These are phyloP conservation scores for Cymbopogon citratus DNA, from an alignment of 176 grass and related monocot species.

Conservation along the genomic window DNA sequence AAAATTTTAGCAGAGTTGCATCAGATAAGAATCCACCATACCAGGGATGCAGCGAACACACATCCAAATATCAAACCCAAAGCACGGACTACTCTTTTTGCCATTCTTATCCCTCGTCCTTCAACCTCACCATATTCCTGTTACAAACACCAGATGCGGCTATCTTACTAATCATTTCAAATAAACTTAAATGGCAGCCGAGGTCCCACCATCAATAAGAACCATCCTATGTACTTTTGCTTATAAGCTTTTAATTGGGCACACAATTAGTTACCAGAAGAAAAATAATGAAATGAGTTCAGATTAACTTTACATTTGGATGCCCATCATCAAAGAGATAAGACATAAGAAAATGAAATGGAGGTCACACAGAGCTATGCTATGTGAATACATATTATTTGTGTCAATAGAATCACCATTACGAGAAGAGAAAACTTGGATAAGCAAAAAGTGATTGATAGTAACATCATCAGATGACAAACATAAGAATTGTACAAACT, in stretches of 20 bases:
- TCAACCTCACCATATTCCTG: slow-evolving; percentile 93
- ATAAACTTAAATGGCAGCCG: not conserved
- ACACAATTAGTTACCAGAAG: not conserved
- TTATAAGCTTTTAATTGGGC: not conserved
- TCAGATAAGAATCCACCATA: slow-evolving; percentile 23
- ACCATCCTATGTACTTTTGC: not conserved
- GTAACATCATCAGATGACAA: not conserved
- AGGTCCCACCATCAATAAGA: not conserved
- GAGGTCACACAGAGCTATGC: not conserved
- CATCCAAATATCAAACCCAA: slow-evolving; percentile 84
- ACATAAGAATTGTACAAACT: not conserved
- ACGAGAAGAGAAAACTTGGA: not conserved
- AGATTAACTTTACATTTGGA: not conserved
- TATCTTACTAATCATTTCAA: not conserved
- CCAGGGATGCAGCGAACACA: slow-evolving; percentile 68
- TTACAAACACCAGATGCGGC: slow-evolving; percentile 13
- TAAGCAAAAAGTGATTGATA: not conserved
- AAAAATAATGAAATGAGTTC: not conserved
- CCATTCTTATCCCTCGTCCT: slow-evolving; percentile 84
- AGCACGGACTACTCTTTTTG: slow-evolving; percentile 79
- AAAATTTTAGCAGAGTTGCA: not conserved
- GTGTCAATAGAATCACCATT: not conserved
- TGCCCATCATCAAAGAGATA: not conserved
- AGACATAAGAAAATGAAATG: not conserved
- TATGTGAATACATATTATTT: not conserved